Evolutionary conservation across 2,329 filamentous ascomycete species (phyloP).

Genomic region (Aureobasidium sp.): DNA sequence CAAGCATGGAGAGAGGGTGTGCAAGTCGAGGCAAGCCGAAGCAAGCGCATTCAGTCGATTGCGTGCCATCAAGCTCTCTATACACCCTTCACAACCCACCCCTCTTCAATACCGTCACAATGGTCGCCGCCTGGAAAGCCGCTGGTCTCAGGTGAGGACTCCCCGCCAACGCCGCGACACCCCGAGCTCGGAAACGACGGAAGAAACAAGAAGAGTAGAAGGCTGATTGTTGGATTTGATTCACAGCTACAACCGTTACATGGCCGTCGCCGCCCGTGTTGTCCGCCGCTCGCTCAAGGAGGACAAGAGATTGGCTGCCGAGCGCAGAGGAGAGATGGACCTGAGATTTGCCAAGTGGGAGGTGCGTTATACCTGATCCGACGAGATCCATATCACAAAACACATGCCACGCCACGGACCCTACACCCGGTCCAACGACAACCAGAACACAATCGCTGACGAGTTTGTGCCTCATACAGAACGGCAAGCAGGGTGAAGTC

Average conservation of each 20-base stretch:
- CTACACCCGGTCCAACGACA: neutral
- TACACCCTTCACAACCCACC: conserved; percentile 5
- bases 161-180: neutral
- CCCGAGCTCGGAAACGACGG: neutral
- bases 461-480: conserved; percentile 44
- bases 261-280: conserved; percentile 86
- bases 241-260: conserved; percentile 97
- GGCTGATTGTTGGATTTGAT: neutral
- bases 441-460: conserved; percentile 10
- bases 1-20: neutral
- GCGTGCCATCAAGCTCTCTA: neutral
- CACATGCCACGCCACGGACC: neutral
- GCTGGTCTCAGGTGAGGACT: conserved; percentile 80
- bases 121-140: conserved; percentile 98
- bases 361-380: conserved; percentile 51
- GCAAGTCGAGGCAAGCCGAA: neutral
- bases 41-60: neutral
- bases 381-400: neutral
- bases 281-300: conserved; percentile 97
- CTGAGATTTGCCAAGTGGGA: conserved; percentile 90
- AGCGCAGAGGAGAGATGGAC: conserved; percentile 84
- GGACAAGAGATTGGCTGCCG: conserved; percentile 75
- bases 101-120: conserved; percentile 48
- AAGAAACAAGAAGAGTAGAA: neutral
- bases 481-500: conserved; percentile 88